These are phyloP conservation scores for Leccinum pseudoinsigne DNA, from an alignment of 1,284 basidiomycete genomes.

Conservation along the genomic window DNA sequence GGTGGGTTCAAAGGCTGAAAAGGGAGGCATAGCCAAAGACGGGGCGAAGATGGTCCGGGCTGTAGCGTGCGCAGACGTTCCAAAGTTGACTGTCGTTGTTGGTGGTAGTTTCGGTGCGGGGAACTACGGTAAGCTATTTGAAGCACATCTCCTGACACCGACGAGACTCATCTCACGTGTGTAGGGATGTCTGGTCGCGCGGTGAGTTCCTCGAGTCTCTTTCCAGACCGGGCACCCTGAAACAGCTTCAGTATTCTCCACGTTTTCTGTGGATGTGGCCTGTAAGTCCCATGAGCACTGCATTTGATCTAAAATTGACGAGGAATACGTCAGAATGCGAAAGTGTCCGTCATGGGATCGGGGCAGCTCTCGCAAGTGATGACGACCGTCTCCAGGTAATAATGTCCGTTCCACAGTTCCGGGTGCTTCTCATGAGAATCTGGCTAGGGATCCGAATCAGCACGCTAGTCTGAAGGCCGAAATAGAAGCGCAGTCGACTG, in stretches of 20 bases:
- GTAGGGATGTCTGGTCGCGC: constrained; percentile 87
- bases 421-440: constrained; percentile 3
- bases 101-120: constrained; percentile 95
- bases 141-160: constrained; percentile 1
- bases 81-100: constrained; percentile 93
- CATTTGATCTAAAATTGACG: constrained; percentile 14
- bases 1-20: constrained; percentile 94
- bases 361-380: constrained; percentile 92
- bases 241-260: constrained; percentile 72
- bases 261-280: constrained; percentile 99
- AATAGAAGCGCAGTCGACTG: constrained; percentile 87
- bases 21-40: constrained; percentile 95
- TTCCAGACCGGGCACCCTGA: constrained; percentile 10
- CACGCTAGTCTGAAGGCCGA: constrained; percentile 73
- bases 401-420: constrained; percentile 20
- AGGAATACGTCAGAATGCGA: constrained; percentile 66
- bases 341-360: constrained; percentile 96
- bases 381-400: constrained; percentile 81
- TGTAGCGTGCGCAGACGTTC: constrained; percentile 92
- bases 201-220: constrained; percentile 44
- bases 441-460: constrained; percentile 68
- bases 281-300: constrained; percentile 44
- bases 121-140: constrained; percentile 70
- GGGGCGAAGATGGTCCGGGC: constrained; percentile 98
- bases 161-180: constrained; percentile 16